phyloP scores from a whole-genome alignment of 352 stramenopile genomes.

The Phytophthora crassamura region DNA sequence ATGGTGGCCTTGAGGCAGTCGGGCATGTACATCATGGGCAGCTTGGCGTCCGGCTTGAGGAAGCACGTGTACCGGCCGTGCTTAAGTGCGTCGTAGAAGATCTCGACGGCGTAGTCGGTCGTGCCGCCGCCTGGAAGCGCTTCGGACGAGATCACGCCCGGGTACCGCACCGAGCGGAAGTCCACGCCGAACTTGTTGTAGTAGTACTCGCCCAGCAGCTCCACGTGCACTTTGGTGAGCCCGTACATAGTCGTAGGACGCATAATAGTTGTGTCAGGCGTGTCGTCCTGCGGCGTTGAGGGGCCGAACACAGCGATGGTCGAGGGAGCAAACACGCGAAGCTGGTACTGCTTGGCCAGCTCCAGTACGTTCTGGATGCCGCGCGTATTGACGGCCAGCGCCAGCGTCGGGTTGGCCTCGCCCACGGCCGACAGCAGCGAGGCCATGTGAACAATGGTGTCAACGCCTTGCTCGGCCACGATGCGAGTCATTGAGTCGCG shows the following conservation, averaged over 20 bases:
- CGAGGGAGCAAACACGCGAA: conserved; percentile 90
- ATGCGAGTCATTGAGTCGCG: conserved; percentile 78
- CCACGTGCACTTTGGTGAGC: conserved; percentile 93
- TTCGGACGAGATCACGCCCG: conserved; percentile 91
- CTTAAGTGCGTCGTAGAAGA: conserved; percentile 93
- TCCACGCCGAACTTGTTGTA: conserved; percentile 92
- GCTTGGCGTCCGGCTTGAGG: conserved; percentile 69
- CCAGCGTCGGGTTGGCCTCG: conserved; percentile 91
- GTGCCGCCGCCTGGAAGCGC: conserved; percentile 85
- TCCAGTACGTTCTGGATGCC: conserved; percentile 93
- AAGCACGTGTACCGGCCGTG: conserved; percentile 92
- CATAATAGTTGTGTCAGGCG: conserved; percentile 91
- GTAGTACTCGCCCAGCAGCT: conserved; percentile 94
- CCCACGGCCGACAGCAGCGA: conserved; percentile 90
- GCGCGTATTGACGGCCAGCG: conserved; percentile 90
- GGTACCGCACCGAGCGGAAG: conserved; percentile 92
- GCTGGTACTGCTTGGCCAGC: conserved; percentile 86
- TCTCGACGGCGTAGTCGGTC: conserved; percentile 94
- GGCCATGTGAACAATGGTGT: conserved; percentile 93
- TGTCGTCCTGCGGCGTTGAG: conserved; percentile 83
- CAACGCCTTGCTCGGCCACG: conserved; percentile 86
- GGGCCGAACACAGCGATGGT: conserved; percentile 93
- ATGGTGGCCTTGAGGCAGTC: conserved; percentile 91
- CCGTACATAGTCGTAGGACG: conserved; percentile 93
- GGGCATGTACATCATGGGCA: conserved; percentile 97